Base-by-base conservation (phyloP, 2,329 filamentous ascomycete genomes). In the Colletotrichum spinosum region DNA sequence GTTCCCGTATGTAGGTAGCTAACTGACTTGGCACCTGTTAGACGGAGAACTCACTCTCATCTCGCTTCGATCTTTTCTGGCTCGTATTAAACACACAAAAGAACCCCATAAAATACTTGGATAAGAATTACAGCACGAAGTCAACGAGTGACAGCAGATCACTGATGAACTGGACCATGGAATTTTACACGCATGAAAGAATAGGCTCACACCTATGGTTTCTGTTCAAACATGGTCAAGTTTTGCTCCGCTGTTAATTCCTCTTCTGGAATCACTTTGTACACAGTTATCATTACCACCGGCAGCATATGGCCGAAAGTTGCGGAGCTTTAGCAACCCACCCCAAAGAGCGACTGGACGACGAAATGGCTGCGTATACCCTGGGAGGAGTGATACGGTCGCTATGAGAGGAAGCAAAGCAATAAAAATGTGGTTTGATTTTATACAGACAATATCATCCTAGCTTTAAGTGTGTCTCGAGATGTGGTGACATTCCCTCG, bases 351-450 rank as follows among this genome's bases (percentile, higher is more conserved):
- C 25, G 3, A 25, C 25, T 25, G 71, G 2, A 67, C 68, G 13
- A 55, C 64, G 10, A 77, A 75, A 4, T 69, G 70, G 39, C 73
- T 75, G 61, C 75, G 77, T 2, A 75, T 76, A 1, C 86, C 89
- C 45, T 88, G 83, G 3, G 85, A 0, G 90, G 90, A 8, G 90
- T 81, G 64, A 92, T 91, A 9, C 86, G 83, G 64, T 84, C 81
- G 7, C 79, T 75, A 72, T 90, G 91, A 59, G 82, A 73, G 1
- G 25, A 25, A 25, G 1, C 25, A 1, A 25, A 25, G 25, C 25
- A 25, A 5, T 4, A 25, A 25, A 25, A 25, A 84, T 0, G 88
- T 90, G 73, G 91, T 92, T 11, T 80, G 90, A 69, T 92, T 92
- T 2, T 88, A 91, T 13, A 90, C 89, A 48, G 90, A 81, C 15